Evolutionary conservation across 2,329 filamentous ascomycete genomes (phyloP), one percentile per base, ranked within the genome.

Genomic region (Calonectria pseudoreteaudii): DNA sequence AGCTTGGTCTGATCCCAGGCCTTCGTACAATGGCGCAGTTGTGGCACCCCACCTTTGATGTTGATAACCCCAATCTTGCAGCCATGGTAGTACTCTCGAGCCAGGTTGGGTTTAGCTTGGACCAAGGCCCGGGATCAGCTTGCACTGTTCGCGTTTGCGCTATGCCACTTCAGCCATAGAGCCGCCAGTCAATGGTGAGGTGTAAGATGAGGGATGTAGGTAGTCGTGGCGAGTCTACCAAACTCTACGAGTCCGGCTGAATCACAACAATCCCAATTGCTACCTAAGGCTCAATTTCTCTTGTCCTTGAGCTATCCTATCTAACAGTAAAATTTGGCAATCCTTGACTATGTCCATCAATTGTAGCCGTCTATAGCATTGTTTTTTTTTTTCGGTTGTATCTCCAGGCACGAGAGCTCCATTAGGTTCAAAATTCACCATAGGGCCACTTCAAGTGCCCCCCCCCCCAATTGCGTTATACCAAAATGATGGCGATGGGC

Each of bases 21-120:
- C n/a, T 23, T 28, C 34, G 16, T 23, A 36, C 56, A 18, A 41
- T 60, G 23, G 56, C 56, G 34, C 56, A 60, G 56, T 41, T 60
- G 56, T 60, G 56, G 56, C 56, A 60, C 56, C 56, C 56, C 56
- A 60, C 56, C 56, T 20, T 60, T 60, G 56, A 26, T 26, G 34
- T 60, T 26, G 31, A 41, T 38, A 60, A 60, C 34, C 56, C 56
- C 56, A 60, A 60, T 41, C 56, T 41, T 60, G 56, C 36, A 41
- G 56, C 56, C 56, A 60, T 36, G 20, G 56, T 41, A 38, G 36
- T 20, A 60, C 56, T 36, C 36, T 23, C 10, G 13, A 3, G 5
- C 56, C 34, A 60, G n/a, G 34, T 47, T 7, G n/a, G 56, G 56
- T 13, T 60, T 60, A 60, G 56, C 56, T 41, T 38, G 2, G 23